Conservation (phyloP, 2,329 filamentous ascomycete genomes). For the Aspergillus sojae region DNA sequence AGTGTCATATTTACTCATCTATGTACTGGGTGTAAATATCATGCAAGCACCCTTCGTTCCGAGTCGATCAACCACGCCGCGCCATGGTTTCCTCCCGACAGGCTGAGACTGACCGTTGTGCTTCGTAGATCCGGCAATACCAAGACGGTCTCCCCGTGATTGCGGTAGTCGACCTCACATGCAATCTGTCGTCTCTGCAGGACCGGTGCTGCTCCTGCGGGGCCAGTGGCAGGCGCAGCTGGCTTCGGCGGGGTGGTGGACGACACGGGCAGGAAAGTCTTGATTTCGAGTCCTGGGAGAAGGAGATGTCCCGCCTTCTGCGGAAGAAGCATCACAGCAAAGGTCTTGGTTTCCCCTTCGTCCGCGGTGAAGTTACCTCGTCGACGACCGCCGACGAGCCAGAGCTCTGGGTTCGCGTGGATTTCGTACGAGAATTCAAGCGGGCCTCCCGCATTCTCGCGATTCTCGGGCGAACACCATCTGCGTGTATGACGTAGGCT, state of each 20-base stretch:
- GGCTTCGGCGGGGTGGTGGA: conserved; percentile 20
- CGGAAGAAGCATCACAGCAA: conserved; percentile 77
- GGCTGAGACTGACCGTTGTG: conserved; percentile 73
- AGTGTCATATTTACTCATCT: background rate
- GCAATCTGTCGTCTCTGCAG: conserved; percentile 45
- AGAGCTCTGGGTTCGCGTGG: conserved; percentile 70
- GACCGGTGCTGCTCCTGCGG: conserved; percentile 18
- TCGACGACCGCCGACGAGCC: conserved; percentile 81
- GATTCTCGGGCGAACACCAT: conserved; percentile 49
- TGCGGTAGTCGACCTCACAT: conserved; percentile 80
- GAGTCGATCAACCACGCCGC: conserved; percentile 69
- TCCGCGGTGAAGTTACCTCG: conserved; percentile 70
- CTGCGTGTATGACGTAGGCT: conserved; percentile 57
- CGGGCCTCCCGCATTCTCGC: conserved; percentile 45
- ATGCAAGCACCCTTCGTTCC: conserved; percentile 42
- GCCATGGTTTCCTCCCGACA: conserved; percentile 57
- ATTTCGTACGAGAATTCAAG: conserved; percentile 85
- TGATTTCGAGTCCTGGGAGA: conserved; percentile 77
- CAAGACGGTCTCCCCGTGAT: conserved; percentile 73
- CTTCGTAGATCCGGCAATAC: conserved; percentile 71
- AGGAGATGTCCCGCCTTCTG: conserved; percentile 76
- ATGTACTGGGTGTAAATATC: background rate
- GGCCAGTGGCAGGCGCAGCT: conserved; percentile 10
- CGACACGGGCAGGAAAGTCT: conserved; percentile 56
- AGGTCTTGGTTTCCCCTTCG: conserved; percentile 52